Percentiles rank a stretch among this genome's conserved stretches.
Evolutionary conservation across 805 yeast genomes (phyloP).

Genomic region (Alloascoidea hylecoeti): DNA sequence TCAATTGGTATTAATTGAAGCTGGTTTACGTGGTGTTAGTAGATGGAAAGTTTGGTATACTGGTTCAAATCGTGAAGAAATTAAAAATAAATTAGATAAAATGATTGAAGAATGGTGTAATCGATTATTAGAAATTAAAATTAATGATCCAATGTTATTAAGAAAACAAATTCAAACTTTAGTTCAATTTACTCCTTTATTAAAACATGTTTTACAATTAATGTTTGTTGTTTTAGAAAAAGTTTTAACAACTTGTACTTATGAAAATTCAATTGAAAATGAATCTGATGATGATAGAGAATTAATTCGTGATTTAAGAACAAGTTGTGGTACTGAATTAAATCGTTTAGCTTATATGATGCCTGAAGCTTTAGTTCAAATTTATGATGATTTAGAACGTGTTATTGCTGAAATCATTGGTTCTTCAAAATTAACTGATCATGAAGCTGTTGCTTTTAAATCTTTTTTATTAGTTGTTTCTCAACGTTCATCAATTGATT

Average conservation of each 20-base stretch:
- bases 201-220: conserved; percentile 60
- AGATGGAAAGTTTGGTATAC: conserved; percentile 94
- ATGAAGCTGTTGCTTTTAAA: conserved; percentile 88
- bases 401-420: conserved; percentile 64
- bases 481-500: conserved; percentile 55
- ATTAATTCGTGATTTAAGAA: conserved; percentile 71
- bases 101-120: conserved; percentile 49
- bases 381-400: conserved; percentile 68
- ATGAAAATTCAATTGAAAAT: conserved; percentile 54
- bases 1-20: conserved; percentile 77
- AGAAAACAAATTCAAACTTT: conserved; percentile 83
- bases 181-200: conserved; percentile 85
- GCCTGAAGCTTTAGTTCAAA: conserved; percentile 79
- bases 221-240: conserved; percentile 80
- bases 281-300: conserved; percentile 58
- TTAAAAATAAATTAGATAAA: conserved; percentile 40
- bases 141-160: conserved; percentile 67
- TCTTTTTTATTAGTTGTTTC: conserved; percentile 87
- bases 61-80: conserved; percentile 33
- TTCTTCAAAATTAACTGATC: conserved; percentile 62
- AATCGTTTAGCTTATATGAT: conserved; percentile 88
- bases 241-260: conserved; percentile 73
- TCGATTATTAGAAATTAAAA: conserved; percentile 51
- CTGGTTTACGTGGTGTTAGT: conserved; percentile 81
- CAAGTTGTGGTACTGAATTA: conserved; percentile 88